Evolutionary conservation across 163 green algal species (phyloP), one percentile per base, ranked within the genome.

Genomic region (Smithsoniella earleae): DNA sequence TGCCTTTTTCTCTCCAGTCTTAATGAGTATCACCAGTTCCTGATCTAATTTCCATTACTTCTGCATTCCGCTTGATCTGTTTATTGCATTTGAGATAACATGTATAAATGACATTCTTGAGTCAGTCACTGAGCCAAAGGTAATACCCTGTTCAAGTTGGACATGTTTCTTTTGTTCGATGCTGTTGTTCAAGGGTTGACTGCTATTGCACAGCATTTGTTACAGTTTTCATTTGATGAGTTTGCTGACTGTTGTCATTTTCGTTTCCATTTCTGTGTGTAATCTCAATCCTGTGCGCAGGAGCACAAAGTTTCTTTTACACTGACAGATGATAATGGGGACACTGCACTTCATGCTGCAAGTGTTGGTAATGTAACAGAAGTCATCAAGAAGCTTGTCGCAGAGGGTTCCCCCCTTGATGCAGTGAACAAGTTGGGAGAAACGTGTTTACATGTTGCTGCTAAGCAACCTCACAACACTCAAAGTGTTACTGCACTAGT

Each of bases 401-500:
- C 31, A 25, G 16, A 69, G 43, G 58, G 58, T 16, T 30, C 58
- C 4, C 30, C 40, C 34, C 27, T 69, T 33, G 16, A 34, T 18
- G 25, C 25, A 3, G 5, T 3, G 4, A 69, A 69, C 27, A 36
- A 40, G 3, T 30, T 6, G 3, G 31, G 31, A 43, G 58, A 69
- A 34, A 69, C 58, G 33, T 36, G 27, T 4, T 13, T 69, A 13
- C 58, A 69, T 69, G 58, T 69, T 33, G 58, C 58, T 13, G 58
- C 58, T 13, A 30, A 31, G 27, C 40, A 49, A n/a, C 31, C 25
- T 13, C 20, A 34, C n/a, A 45, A 30, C 16, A 69, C 58, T 43
- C 58, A 69, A 34, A 69, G 30, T 0, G 27, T 69, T 6, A n/a
- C 31, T 34, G 1, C 20, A 25, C 58, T 69, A 45, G 58, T 69